Conservation (phyloP, 2,329 filamentous ascomycete genomes). For the Fusarium xylarioides region DNA sequence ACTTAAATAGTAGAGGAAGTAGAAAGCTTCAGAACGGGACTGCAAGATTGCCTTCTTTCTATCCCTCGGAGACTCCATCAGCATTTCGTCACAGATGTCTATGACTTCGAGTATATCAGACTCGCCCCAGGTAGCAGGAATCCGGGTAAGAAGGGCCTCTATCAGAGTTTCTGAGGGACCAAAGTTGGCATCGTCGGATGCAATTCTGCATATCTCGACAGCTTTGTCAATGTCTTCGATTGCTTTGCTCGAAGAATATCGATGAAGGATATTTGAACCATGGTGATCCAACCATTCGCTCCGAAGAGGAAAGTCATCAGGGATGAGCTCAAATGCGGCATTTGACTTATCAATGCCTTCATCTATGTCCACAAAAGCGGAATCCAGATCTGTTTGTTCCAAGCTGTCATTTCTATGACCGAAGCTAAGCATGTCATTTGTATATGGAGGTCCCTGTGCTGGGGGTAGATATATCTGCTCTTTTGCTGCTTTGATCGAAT, state of each 20-base stretch:
- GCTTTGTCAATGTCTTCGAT: neutral
- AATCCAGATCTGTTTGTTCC: rapidly evolving
- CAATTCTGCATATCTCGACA: neutral
- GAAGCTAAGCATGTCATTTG: neutral
- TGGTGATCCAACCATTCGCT: neutral
- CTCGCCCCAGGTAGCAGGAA: neutral
- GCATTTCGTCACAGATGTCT: neutral
- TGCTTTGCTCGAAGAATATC: neutral
- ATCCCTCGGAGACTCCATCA: neutral
- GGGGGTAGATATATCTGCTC: neutral
- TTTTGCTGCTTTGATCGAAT: neutral
- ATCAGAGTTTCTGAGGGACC: neutral
- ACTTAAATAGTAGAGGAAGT: neutral
- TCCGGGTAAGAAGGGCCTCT: neutral
- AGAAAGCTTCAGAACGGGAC: neutral
- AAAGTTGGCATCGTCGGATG: rapidly evolving
- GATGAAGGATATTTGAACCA: neutral
- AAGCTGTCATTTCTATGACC: rapidly evolving
- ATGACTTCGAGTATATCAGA: neutral
- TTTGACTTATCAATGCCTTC: neutral
- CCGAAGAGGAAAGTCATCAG: neutral
- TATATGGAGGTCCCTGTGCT: rapidly evolving
- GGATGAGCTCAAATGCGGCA: neutral
- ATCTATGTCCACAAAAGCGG: rapidly evolving
- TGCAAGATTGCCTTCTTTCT: neutral